Evolutionary conservation across 2,329 filamentous ascomycete species (phyloP).

Genomic region (Cladosporium velox): DNA sequence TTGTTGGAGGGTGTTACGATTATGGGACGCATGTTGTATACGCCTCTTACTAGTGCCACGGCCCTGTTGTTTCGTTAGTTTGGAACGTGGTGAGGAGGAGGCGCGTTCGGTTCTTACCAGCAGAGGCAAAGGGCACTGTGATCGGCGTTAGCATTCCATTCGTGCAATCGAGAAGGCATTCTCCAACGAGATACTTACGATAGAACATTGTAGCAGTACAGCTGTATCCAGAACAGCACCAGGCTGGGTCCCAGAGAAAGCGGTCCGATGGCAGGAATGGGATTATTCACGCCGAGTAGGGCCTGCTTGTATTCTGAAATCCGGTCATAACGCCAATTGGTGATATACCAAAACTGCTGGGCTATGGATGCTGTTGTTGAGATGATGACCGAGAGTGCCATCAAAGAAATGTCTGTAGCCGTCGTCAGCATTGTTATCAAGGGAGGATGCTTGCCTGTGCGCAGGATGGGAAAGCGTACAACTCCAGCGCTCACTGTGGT

Average conservation of each 20-base stretch:
- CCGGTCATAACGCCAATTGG: constrained; percentile 22
- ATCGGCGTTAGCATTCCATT: neutral
- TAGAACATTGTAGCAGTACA: constrained; percentile 26
- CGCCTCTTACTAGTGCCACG: constrained; percentile 24
- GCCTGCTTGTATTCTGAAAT: constrained; percentile 24
- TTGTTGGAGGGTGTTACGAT: constrained; percentile 17
- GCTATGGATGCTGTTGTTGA: constrained; percentile 22
- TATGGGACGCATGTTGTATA: constrained; percentile 23
- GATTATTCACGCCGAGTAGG: constrained; percentile 18
- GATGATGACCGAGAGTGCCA: constrained; percentile 23
- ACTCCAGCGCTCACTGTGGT: constrained; percentile 22
- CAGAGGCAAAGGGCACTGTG: constrained; percentile 2
- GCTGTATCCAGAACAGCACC: constrained; percentile 26
- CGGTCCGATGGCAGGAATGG: constrained; percentile 25
- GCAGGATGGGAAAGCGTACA: neutral
- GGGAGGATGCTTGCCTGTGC: neutral
- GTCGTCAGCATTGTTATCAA: neutral
- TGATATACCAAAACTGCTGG: constrained; percentile 25
- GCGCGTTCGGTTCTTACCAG: neutral
- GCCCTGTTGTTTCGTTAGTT: constrained; percentile 19
- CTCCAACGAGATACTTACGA: constrained; percentile 4
- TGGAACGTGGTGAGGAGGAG: too few species aligned
- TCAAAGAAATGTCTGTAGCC: constrained; percentile 23
- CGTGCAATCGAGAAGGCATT: constrained; percentile 5
- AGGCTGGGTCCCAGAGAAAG: constrained; percentile 25